Evolutionary conservation across 768 basidiomycete genomes (phyloP), one percentile per base, ranked within the genome.

Genomic region (Amanita molliuscula): DNA sequence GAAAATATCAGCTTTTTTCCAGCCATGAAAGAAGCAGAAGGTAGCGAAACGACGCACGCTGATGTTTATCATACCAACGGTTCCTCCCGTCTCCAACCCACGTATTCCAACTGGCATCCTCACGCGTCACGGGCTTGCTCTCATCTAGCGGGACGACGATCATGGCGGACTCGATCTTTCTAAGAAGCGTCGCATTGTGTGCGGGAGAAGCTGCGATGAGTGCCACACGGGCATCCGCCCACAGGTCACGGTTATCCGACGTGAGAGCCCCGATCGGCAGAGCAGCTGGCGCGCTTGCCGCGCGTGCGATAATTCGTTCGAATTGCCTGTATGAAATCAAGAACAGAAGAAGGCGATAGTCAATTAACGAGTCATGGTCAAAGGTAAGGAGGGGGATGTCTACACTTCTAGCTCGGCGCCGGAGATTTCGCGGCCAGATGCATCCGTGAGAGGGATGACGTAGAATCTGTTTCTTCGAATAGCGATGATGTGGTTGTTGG

Each of bases 41-140:
- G 26, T 38, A 1, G 47, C 3, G 23, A 15, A 37, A n/a, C 36
- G 4, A 73, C 84, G 29, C 62, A 92, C 90, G 59, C 61, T 98
- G 89, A 61, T 98, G 95, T 67, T 99, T 99, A 72, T 98, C 96
- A 61, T 84, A 97, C 74, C 87, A 99, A 53, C 95, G 72, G 64
- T 95, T 96, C 44, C 81, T 72, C 20, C 91, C 94, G 56, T 95
- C 78, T 28, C 93, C 95, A 20, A 83, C 82, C 93, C 95, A 97
- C 44, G 81, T 79, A 16, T 67, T 72, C 82, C 87, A 86, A 50
- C 86, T 86, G 10, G 86, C 73, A 25, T 88, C 81, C 55, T 95
- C 88, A 35, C 90, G 75, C 4, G 87, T 87, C 28, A 88, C 69
- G 0, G 95, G 95, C 34, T 74, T 74, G 9, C 76, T 76, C 62